Percentiles rank a stretch among this genome's conserved stretches.
phyloP scores from a whole-genome alignment of 495 filamentous ascomycete species.

The Daldinia vernicosa region DNA sequence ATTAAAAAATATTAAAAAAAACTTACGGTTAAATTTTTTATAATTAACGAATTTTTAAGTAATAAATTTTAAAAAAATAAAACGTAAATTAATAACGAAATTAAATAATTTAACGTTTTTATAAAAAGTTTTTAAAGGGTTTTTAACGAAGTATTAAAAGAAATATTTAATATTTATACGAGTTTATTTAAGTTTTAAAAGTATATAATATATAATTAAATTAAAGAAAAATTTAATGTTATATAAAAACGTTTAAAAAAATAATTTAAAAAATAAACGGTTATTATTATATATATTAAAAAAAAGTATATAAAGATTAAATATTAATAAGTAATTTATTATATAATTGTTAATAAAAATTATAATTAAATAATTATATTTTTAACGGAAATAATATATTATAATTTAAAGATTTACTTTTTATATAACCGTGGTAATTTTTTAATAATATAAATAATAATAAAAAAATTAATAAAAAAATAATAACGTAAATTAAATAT shows the following conservation, averaged over 20 bases:
- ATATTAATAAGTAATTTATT: neutral
- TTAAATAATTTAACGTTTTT: neutral
- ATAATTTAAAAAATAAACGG: neutral
- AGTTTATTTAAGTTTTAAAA: too few species aligned
- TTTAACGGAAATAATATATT: neutral
- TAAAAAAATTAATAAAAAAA: neutral
- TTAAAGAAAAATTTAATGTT: too few species aligned
- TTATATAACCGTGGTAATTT: neutral
- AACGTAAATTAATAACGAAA: neutral
- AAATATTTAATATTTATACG: too few species aligned
- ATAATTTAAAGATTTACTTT: neutral
- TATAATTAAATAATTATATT: neutral
- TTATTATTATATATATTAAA: neutral
- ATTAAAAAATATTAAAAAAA: neutral
- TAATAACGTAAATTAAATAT: neutral
- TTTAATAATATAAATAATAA: neutral
- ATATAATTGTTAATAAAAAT: neutral
- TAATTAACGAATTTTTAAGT: neutral
- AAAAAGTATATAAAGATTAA: neutral
- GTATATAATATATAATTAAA: too few species aligned
- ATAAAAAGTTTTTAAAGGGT: neutral
- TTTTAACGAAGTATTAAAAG: too few species aligned
- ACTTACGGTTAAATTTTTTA: neutral
- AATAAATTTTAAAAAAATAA: neutral
- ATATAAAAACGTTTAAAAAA: neutral